A percentile compares a stretch with the other conserved stretches of the same genome.
Evolutionary conservation across 2,329 filamentous ascomycete genomes (phyloP).

Genomic region (Tolypocladium album): DNA sequence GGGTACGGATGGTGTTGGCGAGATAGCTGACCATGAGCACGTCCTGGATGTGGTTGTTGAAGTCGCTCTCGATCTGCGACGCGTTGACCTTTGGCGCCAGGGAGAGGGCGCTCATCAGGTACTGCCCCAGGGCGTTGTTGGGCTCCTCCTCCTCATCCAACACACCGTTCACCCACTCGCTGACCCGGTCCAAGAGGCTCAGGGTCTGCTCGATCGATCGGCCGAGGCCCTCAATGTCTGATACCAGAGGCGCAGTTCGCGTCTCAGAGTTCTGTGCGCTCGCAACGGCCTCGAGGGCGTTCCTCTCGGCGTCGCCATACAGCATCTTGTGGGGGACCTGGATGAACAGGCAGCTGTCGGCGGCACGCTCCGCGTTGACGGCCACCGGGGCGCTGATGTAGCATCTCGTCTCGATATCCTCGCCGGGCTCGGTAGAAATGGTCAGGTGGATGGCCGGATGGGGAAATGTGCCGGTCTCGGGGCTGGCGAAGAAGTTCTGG

Average conservation of each 20-base stretch:
- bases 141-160: constrained; percentile 88
- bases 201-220: constrained; percentile 79
- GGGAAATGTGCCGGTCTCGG: constrained; percentile 93
- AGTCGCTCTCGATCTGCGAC: constrained; percentile 87
- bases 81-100: constrained; percentile 91
- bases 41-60: constrained; percentile 99
- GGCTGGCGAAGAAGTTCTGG: constrained; percentile 98
- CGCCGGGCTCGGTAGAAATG: constrained; percentile 78
- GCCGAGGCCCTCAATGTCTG: constrained; percentile 84
- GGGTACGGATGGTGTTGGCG: constrained; percentile 95
- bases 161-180: constrained; percentile 84
- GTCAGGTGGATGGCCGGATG: constrained; percentile 97
- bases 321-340: constrained; percentile 92
- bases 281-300: constrained; percentile 69
- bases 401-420: constrained; percentile 80
- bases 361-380: constrained; percentile 86
- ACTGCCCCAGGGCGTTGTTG: constrained; percentile 86
- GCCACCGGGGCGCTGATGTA: constrained; percentile 96
- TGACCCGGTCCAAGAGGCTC: constrained; percentile 81
- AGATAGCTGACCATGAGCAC: constrained; percentile 97
- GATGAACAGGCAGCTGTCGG: constrained; percentile 94
- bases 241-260: constrained; percentile 61
- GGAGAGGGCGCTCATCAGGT: constrained; percentile 85
- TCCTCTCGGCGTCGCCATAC: constrained; percentile 63
- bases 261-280: constrained; percentile 71